These are phyloP conservation scores for Stephania japonica DNA, from an alignment of 164 flowering plant species.

Conservation along the genomic window DNA sequence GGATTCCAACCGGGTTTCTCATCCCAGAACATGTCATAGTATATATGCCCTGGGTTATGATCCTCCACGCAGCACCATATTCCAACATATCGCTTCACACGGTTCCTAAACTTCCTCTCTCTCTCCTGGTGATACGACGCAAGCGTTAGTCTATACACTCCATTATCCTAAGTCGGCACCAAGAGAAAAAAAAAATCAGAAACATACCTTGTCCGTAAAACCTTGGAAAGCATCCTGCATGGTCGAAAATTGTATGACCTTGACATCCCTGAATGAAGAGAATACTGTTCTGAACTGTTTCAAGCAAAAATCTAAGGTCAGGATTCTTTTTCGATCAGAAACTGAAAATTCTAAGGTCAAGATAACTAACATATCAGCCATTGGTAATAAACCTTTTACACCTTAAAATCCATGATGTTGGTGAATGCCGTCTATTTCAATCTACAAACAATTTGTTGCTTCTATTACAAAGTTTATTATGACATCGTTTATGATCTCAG, in stretches of 20 bases:
- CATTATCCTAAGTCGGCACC: not conserved
- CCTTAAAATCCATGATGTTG: not conserved
- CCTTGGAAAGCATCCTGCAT: slow-evolving; percentile 83
- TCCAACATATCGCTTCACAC: slow-evolving; percentile 72
- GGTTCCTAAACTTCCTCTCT: slow-evolving; percentile 70
- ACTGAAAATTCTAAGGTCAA: not conserved
- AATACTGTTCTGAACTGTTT: slow-evolving; percentile 58
- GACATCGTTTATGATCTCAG: not conserved
- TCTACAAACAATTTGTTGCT: not conserved
- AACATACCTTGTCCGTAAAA: slow-evolving; percentile 71
- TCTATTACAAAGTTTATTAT: not conserved
- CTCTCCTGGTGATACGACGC: slow-evolving; percentile 32
- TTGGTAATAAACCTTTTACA: not conserved
- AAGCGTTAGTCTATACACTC: not conserved
- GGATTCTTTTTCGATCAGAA: not conserved
- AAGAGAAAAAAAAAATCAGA: not conserved
- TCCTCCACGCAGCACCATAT: slow-evolving; percentile 86
- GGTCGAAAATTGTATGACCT: slow-evolving; percentile 79
- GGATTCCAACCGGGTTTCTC: slow-evolving; percentile 94
- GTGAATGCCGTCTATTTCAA: no score
- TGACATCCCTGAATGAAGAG: slow-evolving; percentile 75
- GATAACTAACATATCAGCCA: not conserved
- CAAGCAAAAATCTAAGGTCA: slow-evolving; percentile 7
- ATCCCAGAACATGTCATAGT: slow-evolving; percentile 98
- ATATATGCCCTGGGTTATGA: slow-evolving; percentile 75